These are phyloP conservation scores for Botrytis fragariae DNA, from an alignment of 2,329 filamentous ascomycete genomes.

Conservation along the genomic window DNA sequence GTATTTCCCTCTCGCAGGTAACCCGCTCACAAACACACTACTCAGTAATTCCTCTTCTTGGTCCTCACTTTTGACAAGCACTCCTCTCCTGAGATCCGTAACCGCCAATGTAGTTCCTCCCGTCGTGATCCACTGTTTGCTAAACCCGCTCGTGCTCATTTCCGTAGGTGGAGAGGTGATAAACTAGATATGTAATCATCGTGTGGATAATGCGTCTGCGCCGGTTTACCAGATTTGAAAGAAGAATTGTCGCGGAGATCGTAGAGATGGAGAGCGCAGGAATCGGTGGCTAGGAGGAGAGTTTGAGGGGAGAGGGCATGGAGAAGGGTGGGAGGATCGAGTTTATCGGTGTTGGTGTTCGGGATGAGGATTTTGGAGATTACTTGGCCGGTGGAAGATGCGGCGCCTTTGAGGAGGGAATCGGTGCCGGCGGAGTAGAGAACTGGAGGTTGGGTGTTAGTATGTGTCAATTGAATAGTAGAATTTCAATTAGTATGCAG, in stretches of 20 bases:
- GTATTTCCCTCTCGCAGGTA: slow-evolving; percentile 63
- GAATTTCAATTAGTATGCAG: not conserved
- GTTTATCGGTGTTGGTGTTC: slow-evolving; percentile 35
- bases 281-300: slow-evolving; percentile 86
- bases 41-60: slow-evolving; percentile 93
- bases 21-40: slow-evolving; percentile 71
- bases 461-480: slow-evolving; percentile 17
- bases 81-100: slow-evolving; percentile 82
- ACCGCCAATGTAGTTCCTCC: slow-evolving; percentile 88
- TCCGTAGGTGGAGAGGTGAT: slow-evolving; percentile 73
- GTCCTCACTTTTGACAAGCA: slow-evolving; percentile 85
- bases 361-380: slow-evolving; percentile 81
- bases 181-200: slow-evolving; percentile 90
- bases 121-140: slow-evolving; percentile 93
- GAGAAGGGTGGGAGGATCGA: slow-evolving; percentile 75
- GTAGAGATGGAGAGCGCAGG: slow-evolving; percentile 81
- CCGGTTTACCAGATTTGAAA: slow-evolving; percentile 59
- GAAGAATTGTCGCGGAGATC: slow-evolving; percentile 66
- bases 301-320: slow-evolving; percentile 84
- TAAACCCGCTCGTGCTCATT: slow-evolving; percentile 80
- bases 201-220: slow-evolving; percentile 82
- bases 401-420: slow-evolving; percentile 56
- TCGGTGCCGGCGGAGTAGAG: slow-evolving; percentile 64
- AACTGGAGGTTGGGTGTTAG: slow-evolving; percentile 36
- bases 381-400: slow-evolving; percentile 62